phyloP scores from a whole-genome alignment of 2,329 filamentous ascomycete genomes.

The Elsinoe fawcettii region DNA sequence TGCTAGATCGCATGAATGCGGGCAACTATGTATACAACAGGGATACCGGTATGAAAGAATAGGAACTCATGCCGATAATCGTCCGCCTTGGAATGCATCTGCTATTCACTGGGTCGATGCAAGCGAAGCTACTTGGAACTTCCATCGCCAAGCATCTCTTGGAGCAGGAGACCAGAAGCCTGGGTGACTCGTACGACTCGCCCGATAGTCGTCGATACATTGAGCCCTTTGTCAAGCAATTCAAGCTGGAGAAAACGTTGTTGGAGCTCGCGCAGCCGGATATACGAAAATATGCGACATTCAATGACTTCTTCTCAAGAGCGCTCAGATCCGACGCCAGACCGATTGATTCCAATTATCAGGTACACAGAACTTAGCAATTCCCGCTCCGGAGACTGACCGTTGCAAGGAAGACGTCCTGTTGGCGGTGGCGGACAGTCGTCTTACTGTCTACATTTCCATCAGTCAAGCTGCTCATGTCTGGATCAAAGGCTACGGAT shows the following conservation, averaged over 20 bases:
- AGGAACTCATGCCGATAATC: slow-evolving; percentile 38
- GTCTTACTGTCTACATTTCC: slow-evolving; percentile 33
- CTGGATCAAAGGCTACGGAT: slow-evolving; percentile 39
- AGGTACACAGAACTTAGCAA: too few species aligned
- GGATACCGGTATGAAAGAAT: slow-evolving; percentile 33
- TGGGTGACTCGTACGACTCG: slow-evolving; percentile 36
- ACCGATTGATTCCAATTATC: slow-evolving; percentile 23
- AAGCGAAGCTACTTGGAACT: slow-evolving; percentile 34
- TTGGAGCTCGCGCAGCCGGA: slow-evolving; percentile 33
- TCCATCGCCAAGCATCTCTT: slow-evolving; percentile 29
- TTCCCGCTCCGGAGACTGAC: not conserved
- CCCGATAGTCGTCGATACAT: slow-evolving; percentile 33
- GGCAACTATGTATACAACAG: slow-evolving; percentile 40
- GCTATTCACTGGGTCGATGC: slow-evolving; percentile 36
- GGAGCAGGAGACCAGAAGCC: slow-evolving; percentile 33
- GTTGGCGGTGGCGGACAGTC: slow-evolving; percentile 33
- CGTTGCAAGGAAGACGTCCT: slow-evolving; percentile 21
- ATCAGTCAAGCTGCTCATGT: slow-evolving; percentile 34
- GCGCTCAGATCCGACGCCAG: slow-evolving; percentile 31
- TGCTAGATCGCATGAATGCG: slow-evolving; percentile 33
- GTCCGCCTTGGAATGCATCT: slow-evolving; percentile 38
- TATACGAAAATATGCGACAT: slow-evolving; percentile 32
- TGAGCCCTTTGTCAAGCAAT: slow-evolving; percentile 35
- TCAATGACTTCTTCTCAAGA: slow-evolving; percentile 39
- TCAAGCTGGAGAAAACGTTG: slow-evolving; percentile 29